phyloP scores from a whole-genome alignment of 352 stramenopile species.

The Globisporangium paroecandrum region DNA sequence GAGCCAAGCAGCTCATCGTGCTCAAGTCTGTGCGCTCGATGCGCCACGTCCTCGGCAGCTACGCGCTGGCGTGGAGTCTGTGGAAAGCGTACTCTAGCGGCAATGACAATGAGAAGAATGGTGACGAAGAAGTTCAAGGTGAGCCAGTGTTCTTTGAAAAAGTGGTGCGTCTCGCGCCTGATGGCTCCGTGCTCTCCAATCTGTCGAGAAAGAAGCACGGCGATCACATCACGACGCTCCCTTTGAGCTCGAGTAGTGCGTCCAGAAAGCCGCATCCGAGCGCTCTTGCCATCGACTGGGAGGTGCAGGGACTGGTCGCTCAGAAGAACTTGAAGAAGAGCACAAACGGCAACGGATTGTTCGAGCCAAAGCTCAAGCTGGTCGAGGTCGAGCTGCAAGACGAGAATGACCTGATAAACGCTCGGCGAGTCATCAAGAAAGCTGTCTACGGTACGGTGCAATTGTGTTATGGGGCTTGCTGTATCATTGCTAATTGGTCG shows the following conservation, averaged over 20 bases:
- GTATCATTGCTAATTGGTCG: neutral
- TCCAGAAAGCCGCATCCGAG: conserved; percentile 7
- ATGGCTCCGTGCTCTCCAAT: conserved; percentile 39
- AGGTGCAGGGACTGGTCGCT: conserved; percentile 3
- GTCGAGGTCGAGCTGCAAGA: conserved; percentile 42
- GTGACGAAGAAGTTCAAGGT: neutral
- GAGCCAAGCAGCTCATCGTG: conserved; percentile 36
- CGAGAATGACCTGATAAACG: neutral
- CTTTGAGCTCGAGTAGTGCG: neutral
- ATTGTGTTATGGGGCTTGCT: neutral
- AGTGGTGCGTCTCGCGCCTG: conserved; percentile 46
- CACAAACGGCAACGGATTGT: neutral
- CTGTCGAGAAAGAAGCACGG: conserved; percentile 42
- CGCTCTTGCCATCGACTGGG: conserved; percentile 15
- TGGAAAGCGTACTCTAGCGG: conserved; percentile 28
- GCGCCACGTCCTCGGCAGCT: conserved; percentile 50
- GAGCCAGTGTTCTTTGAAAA: conserved; percentile 22
- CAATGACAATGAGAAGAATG: neutral
- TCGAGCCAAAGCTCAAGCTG: conserved; percentile 17
- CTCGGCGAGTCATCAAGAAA: conserved; percentile 11
- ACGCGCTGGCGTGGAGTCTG: conserved; percentile 55
- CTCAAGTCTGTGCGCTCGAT: conserved; percentile 48
- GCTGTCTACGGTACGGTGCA: conserved; percentile 4
- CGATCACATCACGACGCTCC: conserved; percentile 33
- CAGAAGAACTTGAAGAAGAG: neutral